Evolutionary conservation across 345 rosid species (phyloP), one percentile per base, ranked within the genome.

Genomic region (Microthlaspi erraticum): DNA sequence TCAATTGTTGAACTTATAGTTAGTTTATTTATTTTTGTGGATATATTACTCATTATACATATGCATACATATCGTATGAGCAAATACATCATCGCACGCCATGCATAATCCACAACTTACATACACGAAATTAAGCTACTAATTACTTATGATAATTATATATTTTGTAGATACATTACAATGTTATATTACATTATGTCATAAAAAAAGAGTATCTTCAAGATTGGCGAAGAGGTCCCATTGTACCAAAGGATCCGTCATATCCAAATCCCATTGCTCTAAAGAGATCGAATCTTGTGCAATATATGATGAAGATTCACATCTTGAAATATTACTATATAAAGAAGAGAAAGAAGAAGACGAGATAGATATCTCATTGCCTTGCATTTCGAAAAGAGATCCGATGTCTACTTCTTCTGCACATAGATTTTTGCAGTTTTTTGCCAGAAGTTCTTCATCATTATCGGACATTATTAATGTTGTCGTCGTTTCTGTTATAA

Each of bases 171-270:
- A 61, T 56, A 57, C 44, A 37, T 45, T 23, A 62, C 46, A 72
- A 46, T 46, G 50, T 42, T 74, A 42, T 42, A 33, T 6, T 59
- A 75, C 48, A 50, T 46, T 38, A 66, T 73, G 61, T 70, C 80
- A 73, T 58, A 64, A 68, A 11, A 78, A 72, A 20, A 81, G 34
- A 48, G 72, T 83, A 67, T 83, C 84, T 45, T 81, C 89, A 26
- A 78, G 66, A 64, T 68, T 73, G 70, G 56, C 61, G 76, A 83
- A 84, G 33, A 66, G 60, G 53, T 87, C 89, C 98, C 94, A 88
- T 12, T 83, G 76, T 29, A 89, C 72, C 32, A 85, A 64, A 51
- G 91, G 85, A 72, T 88, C 92, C 38, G 75, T 82, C 65, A 83
- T 70, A 36, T 83, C 87, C 66, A 83, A 46, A 41, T 55, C 74